Conservation (phyloP, 2,329 filamentous ascomycete species). For the Paraphoma chrysanthemicola region DNA sequence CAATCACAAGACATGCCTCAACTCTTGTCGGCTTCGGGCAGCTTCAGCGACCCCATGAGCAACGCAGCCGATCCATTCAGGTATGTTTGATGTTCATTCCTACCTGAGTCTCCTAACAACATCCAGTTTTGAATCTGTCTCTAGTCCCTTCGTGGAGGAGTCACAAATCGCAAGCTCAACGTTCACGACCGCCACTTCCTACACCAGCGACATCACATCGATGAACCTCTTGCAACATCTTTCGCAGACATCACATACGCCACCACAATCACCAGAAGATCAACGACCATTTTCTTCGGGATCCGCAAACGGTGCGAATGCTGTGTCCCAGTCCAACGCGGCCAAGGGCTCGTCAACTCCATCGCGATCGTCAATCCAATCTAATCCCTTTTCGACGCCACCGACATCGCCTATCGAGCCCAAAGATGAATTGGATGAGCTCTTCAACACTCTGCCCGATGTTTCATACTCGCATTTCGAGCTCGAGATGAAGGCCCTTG, state of each 20-base stretch:
- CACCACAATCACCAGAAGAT: conserved; percentile 47
- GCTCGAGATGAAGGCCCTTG: conserved; percentile 49
- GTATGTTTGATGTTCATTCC: conserved; percentile 20
- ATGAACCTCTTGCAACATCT: conserved; percentile 47
- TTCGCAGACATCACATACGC: conserved; percentile 43
- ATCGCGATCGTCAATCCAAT: conserved; percentile 43
- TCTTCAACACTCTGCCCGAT: conserved; percentile 42
- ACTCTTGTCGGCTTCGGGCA: conserved; percentile 28
- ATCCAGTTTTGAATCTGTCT: conserved; percentile 37
- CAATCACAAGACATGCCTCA: conserved; percentile 28
- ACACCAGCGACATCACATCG: conserved; percentile 36
- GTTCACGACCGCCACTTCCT: conserved; percentile 37
- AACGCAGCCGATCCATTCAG: conserved; percentile 41
- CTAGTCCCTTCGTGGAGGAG: conserved; percentile 38
- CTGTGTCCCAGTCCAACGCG: conserved; percentile 28
- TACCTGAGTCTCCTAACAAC: conserved; percentile 19
- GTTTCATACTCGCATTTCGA: conserved; percentile 46
- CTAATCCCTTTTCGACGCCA: conserved; percentile 47
- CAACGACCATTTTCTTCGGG: conserved; percentile 33
- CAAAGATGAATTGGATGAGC: conserved; percentile 43
- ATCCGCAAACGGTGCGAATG: conserved; percentile 24
- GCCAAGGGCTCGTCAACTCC: conserved; percentile 40
- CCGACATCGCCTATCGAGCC: conserved; percentile 44
- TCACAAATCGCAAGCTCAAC: conserved; percentile 27
- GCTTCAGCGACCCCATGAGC: conserved; percentile 38